Base-by-base conservation (phyloP, 192 early-diverging fungal genomes). In the Dissophora ornata region DNA sequence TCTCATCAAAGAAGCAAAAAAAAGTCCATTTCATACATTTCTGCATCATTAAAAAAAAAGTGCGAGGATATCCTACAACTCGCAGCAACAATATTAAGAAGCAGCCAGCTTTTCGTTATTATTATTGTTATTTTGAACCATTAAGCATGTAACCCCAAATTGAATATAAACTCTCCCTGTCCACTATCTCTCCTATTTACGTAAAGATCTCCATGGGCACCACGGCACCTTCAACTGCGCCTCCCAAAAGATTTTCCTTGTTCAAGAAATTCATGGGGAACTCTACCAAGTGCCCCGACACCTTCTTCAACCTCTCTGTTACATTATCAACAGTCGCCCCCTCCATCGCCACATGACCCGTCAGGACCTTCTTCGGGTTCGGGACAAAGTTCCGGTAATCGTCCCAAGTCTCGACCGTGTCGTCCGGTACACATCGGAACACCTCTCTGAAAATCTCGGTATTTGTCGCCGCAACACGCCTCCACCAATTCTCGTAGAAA, bases 341-440 rank as follows among this genome's bases (percentile, higher is more conserved):
- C n/a, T 75, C 56, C 70, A 84, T 64, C 1, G 86, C 86, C 18
- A 88, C 80, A 29, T 88, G 87, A 2, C 87, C 87, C 28, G 70
- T 58, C 18, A 80, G 50, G 13, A 85, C 54, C 54, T 79, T 80
- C 50, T 57, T 79, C 5, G 78, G 60, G 48, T 84, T 82, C 0
- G 85, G 83, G 32, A 85, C 40, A 67, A 86, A 88, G 24, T 62
- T 57, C 11, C 79, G 71, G 46, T 83, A 84, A 6, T 73, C 41
- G 28, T 73, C 69, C 81, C 81, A 82, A 19, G 40, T 77, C 48
- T 82, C 81, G 30, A 91, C 84, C 0, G 91, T 90, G 41, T 96
- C 89, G 75, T 96, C 94, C 6, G 94, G 95, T 18, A 97, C 89
- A 79, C 93, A 93, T 9, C 86, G 84, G 73, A 96, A 97, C 11